These are phyloP conservation scores for Penicillium macrosclerotiorum DNA, from an alignment of 495 filamentous ascomycete genomes.

Conservation along the genomic window DNA sequence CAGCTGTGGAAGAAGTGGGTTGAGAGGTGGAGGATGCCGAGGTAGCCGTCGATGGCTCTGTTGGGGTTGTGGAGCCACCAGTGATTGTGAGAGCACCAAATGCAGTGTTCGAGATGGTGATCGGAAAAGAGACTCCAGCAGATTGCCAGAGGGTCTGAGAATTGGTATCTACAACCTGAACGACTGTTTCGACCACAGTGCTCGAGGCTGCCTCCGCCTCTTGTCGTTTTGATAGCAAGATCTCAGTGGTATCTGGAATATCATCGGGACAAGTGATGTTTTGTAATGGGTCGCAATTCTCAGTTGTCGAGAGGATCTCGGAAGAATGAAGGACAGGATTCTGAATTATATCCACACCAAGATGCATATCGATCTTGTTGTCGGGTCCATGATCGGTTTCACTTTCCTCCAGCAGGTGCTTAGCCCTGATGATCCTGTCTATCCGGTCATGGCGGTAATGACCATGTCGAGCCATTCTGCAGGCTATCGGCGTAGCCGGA, in stretches of 20 bases:
- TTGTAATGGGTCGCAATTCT: conserved; percentile 11
- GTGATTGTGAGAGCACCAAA: conserved; percentile 15
- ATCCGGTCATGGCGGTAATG: conserved; percentile 22
- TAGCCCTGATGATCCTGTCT: conserved; percentile 14
- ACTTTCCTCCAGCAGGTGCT: conserved; percentile 11
- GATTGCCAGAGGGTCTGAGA: conserved; percentile 20
- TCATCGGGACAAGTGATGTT: conserved; percentile 10
- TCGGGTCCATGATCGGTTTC: conserved; percentile 2
- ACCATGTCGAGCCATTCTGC: conserved; percentile 22
- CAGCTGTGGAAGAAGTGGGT: not conserved
- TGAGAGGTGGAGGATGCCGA: conserved; percentile 5
- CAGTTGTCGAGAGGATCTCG: conserved; percentile 3
- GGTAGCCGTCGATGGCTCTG: not conserved
- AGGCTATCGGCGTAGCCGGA: not conserved
- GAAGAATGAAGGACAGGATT: not conserved
- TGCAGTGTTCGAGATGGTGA: conserved; percentile 17
- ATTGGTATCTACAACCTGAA: conserved; percentile 22
- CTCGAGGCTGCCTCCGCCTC: conserved; percentile 5
- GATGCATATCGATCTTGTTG: too few species aligned
- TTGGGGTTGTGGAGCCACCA: not conserved
- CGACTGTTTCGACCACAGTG: conserved; percentile 13
- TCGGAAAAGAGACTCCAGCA: conserved; percentile 9
- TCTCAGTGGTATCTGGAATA: not conserved
- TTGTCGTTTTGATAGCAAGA: conserved; percentile 17
- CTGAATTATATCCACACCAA: not conserved